A percentile compares a stretch with the other conserved stretches of the same genome.
These are phyloP conservation scores for Torrubiella hemipterigena DNA, from an alignment of 2,329 filamentous ascomycete genomes.

Conservation along the genomic window DNA sequence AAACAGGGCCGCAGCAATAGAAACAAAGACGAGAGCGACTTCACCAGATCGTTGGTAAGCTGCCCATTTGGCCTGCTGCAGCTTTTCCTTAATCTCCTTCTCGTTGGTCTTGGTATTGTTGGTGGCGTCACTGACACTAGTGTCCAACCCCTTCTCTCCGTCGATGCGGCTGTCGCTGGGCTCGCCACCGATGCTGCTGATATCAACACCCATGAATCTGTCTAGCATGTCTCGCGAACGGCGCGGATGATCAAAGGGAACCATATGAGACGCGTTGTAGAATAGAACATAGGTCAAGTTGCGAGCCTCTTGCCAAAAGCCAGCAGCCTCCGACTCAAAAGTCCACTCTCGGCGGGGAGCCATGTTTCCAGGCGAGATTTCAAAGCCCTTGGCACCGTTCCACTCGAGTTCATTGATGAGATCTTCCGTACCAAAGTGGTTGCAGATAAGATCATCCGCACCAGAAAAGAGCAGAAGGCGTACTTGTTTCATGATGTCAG, in stretches of 20 bases:
- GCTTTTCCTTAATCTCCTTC: constrained; percentile 53
- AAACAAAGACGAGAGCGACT: constrained; percentile 70
- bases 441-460: constrained; percentile 91
- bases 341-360: constrained; percentile 90
- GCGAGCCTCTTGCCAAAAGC: constrained; percentile 87
- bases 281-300: constrained; percentile 95
- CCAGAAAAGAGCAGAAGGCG: constrained; percentile 84
- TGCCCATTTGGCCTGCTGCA: constrained; percentile 79
- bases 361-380: constrained; percentile 74
- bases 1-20: constrained; percentile 61
- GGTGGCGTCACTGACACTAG: constrained; percentile 60
- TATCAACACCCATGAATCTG: constrained; percentile 88
- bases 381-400: constrained; percentile 87
- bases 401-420: constrained; percentile 84
- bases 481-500: constrained; percentile 64
- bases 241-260: constrained; percentile 84
- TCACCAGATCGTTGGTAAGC: constrained; percentile 84
- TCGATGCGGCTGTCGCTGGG: constrained; percentile 73
- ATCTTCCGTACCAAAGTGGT: constrained; percentile 86
- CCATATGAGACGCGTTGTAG: constrained; percentile 96
- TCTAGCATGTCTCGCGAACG: constrained; percentile 93
- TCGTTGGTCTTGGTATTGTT: constrained; percentile 42
- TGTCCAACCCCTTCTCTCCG: constrained; percentile 70
- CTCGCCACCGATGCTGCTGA: constrained; percentile 70
- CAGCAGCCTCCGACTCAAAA: constrained; percentile 78